phyloP scores from a whole-genome alignment of 2,329 filamentous ascomycete species.

The Aspergillus sp. region DNA sequence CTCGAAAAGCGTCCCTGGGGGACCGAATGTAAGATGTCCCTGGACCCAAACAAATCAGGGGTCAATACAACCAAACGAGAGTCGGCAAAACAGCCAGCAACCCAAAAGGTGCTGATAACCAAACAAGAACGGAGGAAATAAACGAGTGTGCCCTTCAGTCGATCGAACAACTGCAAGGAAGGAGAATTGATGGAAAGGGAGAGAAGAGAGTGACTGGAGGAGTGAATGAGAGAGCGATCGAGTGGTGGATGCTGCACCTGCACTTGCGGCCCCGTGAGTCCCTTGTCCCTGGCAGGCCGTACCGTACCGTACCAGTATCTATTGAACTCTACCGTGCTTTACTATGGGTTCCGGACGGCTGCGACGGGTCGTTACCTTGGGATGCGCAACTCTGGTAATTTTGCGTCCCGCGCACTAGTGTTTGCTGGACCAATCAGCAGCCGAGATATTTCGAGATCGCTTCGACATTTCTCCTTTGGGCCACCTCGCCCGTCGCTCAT shows the following conservation, averaged over 20 bases:
- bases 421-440: conserved; percentile 12
- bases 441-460: conserved; percentile 4
- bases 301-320: not conserved
- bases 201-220: conserved; percentile 10
- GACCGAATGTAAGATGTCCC: no score
- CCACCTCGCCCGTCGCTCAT: not conserved
- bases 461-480: conserved; percentile 10
- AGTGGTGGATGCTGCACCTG: conserved; percentile 10
- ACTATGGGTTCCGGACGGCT: conserved; percentile 4
- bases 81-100: conserved; percentile 5
- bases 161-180: conserved; percentile 11
- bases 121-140: conserved; percentile 10
- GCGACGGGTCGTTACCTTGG: conserved; percentile 17
- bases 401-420: conserved; percentile 14
- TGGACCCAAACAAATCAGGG: conserved; percentile 2
- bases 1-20: not conserved
- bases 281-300: conserved; percentile 1
- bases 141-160: conserved; percentile 15
- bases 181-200: conserved; percentile 6
- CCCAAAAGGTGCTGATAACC: conserved; percentile 3
- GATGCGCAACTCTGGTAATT: conserved; percentile 16
- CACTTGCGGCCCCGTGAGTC: not conserved
- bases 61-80: conserved; percentile 7
- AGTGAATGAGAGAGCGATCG: conserved; percentile 3
- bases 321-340: not conserved